Conservation (phyloP, 2,329 filamentous ascomycete genomes). For the Ascochyta pisi region DNA sequence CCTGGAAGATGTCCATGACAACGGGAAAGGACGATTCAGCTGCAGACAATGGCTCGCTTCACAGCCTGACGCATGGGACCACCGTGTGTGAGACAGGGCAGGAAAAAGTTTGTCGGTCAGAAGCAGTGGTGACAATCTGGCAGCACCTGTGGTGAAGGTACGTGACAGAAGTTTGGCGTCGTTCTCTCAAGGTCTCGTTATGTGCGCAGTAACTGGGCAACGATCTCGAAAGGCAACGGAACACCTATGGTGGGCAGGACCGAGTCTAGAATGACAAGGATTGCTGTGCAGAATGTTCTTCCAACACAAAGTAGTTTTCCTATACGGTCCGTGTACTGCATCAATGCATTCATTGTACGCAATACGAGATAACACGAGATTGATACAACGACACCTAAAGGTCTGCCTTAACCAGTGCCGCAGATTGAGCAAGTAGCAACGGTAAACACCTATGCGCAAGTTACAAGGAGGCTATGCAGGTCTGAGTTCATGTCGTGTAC, state of each 20-base stretch:
- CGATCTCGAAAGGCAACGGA: no score
- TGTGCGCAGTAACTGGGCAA: background rate
- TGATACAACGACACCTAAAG: background rate
- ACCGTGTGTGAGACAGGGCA: background rate
- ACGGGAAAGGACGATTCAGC: background rate
- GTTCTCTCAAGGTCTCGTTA: background rate
- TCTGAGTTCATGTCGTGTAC: background rate
- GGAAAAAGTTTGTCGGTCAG: background rate
- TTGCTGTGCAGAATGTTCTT: background rate
- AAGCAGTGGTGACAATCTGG: constrained; percentile 25
- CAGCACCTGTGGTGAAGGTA: constrained; percentile 27
- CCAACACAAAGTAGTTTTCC: background rate
- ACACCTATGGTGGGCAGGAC: no score
- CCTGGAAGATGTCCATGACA: no score
- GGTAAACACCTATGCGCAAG: background rate
- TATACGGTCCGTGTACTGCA: background rate
- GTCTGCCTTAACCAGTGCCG: background rate
- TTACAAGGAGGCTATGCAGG: background rate
- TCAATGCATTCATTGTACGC: background rate
- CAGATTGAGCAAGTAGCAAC: background rate
- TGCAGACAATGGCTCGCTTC: background rate
- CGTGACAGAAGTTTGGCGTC: background rate
- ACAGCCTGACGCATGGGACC: background rate
- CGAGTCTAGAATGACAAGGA: background rate
- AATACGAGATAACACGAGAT: constrained; percentile 9